Evolutionary conservation across 805 yeast species (phyloP).

Genomic region (Ogataea minuta): DNA sequence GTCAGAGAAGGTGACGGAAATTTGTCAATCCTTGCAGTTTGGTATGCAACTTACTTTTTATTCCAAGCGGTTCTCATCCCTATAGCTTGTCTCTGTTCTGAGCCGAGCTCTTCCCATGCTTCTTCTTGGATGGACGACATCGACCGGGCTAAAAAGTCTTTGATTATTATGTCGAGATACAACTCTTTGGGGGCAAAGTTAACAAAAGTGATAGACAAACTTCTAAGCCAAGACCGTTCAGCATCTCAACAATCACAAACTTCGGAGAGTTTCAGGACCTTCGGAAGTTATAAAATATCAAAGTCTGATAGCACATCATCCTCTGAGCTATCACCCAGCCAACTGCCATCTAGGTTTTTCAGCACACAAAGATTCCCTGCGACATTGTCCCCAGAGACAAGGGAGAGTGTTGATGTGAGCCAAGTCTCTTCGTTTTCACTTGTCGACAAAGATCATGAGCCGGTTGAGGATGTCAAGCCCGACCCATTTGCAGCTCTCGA

Average conservation of each 20-base stretch:
- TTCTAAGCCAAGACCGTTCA: constrained; percentile 21
- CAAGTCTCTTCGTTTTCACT: background rate
- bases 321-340: background rate
- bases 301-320: background rate
- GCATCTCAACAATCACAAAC: background rate
- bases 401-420: background rate
- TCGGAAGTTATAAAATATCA: background rate
- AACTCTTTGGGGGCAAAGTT: constrained; percentile 48
- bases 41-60: constrained; percentile 63
- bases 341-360: background rate
- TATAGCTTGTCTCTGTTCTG: constrained; percentile 51
- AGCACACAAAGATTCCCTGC: constrained; percentile 1
- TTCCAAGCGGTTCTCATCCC: constrained; percentile 65
- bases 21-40: constrained; percentile 48
- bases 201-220: constrained; percentile 43
- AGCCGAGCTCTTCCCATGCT: constrained; percentile 45
- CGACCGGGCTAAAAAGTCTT: constrained; percentile 39
- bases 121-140: constrained; percentile 44
- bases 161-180: constrained; percentile 38
- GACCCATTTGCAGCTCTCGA: constrained; percentile 21
- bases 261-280: background rate
- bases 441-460: background rate
- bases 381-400: background rate
- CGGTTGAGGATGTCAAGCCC: background rate
- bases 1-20: constrained; percentile 21